phyloP scores from a whole-genome alignment of 805 yeast species.

The Maudiozyma barnettii region DNA sequence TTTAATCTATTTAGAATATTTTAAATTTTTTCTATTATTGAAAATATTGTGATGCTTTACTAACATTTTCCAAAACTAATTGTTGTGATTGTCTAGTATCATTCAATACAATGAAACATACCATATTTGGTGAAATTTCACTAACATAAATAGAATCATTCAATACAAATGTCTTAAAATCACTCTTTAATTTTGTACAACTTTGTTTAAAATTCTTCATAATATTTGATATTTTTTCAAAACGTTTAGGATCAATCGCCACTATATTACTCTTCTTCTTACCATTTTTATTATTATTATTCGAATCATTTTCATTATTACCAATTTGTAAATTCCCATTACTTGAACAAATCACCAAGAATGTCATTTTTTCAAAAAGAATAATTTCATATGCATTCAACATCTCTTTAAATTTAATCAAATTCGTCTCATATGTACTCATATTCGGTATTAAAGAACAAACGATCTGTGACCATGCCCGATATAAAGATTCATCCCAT shows the following conservation, averaged over 20 bases:
- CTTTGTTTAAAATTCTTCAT: slow-evolving; percentile 92
- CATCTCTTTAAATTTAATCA: slow-evolving; percentile 61
- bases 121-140: slow-evolving; percentile 50
- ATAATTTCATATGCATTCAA: slow-evolving; percentile 84
- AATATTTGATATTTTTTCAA: slow-evolving; percentile 87
- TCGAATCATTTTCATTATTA: slow-evolving; percentile 24
- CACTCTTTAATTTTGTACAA: slow-evolving; percentile 76
- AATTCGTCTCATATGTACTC: slow-evolving; percentile 63
- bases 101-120: slow-evolving; percentile 51
- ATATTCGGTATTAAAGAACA: slow-evolving; percentile 93
- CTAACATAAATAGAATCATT: slow-evolving; percentile 48
- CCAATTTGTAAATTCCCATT: slow-evolving; percentile 17
- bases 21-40: slow-evolving; percentile 14
- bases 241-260: slow-evolving; percentile 75
- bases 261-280: slow-evolving; percentile 9
- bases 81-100: slow-evolving; percentile 28
- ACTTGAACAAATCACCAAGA: slow-evolving; percentile 46
- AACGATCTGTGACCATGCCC: slow-evolving; percentile 95
- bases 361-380: slow-evolving; percentile 87
- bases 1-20: neutral
- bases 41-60: slow-evolving; percentile 47
- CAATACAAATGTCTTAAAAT: slow-evolving; percentile 66
- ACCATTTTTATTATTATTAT: slow-evolving; percentile 11
- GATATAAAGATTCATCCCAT: slow-evolving; percentile 93
- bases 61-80: slow-evolving; percentile 47